Base-by-base conservation (phyloP, 179 eudicot genomes). In the Actinidia arguta region DNA sequence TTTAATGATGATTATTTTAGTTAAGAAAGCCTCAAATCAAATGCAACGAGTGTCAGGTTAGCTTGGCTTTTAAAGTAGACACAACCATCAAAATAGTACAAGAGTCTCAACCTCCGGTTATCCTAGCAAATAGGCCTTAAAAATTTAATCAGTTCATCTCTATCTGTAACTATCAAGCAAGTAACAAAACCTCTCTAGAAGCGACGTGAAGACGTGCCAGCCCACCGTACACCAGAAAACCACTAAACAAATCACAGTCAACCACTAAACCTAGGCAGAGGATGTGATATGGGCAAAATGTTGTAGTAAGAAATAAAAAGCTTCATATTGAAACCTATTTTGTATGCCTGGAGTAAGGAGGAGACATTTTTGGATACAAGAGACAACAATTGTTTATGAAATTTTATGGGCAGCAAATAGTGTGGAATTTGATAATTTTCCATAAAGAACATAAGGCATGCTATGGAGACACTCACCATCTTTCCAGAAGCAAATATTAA, bases 401-500 rank as follows among this genome's bases (percentile, higher is more conserved):
- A 77, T 5, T 18, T 20, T 13, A 22, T 24, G 47, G 2, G 81
- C 79, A 76, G 64, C 56, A 42, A 11, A 27, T 27, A 59, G 69
- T 22, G 56, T 22, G 18, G 77, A 68, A 16, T 27, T 76, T 7
- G 8, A 31, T 8, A 42, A 3, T 67, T 78, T 50, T 14, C 42
- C 54, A 47, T 17, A 50, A 47, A n/a, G 6, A 51, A 51, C 51
- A 12, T 22, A 77, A 1, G 2, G 20, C 50, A 39, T n/a, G 62
- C 6, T 16, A 17, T 36, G 64, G 3, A 54, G 75, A 25, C 61
- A 74, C 86, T 86, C 81, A 93, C 98, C 96, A 95, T 93, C 85
- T 95, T 95, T 25, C 98, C 98, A 70, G 97, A 92, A 80, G 98
- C 98, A 91, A 94, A 95, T 74, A 95, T 95, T 42, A 95, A 68